Conservation (phyloP, 495 filamentous ascomycete genomes). For the Penicillium antarcticum region DNA sequence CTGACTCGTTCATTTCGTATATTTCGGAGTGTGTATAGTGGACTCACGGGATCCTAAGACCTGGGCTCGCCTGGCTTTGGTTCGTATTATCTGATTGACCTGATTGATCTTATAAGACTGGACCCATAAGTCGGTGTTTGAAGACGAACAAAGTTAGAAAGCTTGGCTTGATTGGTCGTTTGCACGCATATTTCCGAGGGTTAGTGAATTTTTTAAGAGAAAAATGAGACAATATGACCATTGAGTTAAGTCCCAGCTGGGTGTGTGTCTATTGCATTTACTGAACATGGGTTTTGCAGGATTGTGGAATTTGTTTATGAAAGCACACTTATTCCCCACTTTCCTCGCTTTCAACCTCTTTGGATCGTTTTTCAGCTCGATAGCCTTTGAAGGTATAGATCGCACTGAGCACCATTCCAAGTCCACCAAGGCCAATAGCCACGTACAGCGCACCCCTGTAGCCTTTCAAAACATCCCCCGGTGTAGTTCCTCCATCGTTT, state of each 20-base stretch:
- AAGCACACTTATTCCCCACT: neutral
- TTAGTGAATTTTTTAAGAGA: too few relatives aligned
- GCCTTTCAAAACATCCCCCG: slow-evolving; percentile 22
- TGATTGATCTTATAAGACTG: neutral
- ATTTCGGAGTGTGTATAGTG: too few relatives aligned
- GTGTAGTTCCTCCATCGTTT: slow-evolving; percentile 35
- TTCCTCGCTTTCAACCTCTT: neutral
- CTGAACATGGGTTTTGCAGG: too few relatives aligned
- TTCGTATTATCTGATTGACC: neutral
- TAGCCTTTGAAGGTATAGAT: slow-evolving; percentile 15
- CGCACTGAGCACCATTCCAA: slow-evolving; percentile 17
- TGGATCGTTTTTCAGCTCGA: slow-evolving; percentile 3
- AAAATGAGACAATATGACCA: too few relatives aligned
- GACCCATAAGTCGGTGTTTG: neutral
- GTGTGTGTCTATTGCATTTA: too few relatives aligned
- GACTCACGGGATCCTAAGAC: too few relatives aligned
- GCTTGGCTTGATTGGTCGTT: neutral
- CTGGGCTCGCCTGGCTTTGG: too few relatives aligned
- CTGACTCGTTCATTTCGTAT: neutral
- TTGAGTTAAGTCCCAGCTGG: too few relatives aligned
- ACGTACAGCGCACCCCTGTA: slow-evolving; percentile 34
- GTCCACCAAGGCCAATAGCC: slow-evolving; percentile 25
- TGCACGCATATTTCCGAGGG: too few relatives aligned
- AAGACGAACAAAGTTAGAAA: neutral
- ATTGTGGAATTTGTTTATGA: too few relatives aligned